Evolutionary conservation across 176 grass and related monocot genomes (phyloP), one percentile per base, ranked within the genome.

Genomic region (Aegilops longissima): DNA sequence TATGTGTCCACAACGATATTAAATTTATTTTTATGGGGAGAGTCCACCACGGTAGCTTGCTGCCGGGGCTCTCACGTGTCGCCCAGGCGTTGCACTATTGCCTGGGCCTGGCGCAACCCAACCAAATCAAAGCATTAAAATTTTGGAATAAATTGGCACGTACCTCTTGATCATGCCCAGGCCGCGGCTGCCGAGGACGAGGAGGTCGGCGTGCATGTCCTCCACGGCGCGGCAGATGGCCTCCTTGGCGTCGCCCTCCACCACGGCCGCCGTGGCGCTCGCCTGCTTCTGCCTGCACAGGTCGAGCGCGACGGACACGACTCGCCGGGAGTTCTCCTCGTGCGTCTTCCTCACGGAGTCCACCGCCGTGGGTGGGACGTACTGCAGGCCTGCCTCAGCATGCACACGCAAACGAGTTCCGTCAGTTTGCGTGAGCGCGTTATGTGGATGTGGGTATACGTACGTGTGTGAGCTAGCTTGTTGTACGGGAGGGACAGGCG

Each of bases 211-310:
- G 1, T 73, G 75, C 79, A 98, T 81, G 42, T 79, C 40, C 78
- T 98, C 96, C 8, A 86, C 88, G 51, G 86, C 82, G 16, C 89
- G 74, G 85, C 93, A 90, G 78, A 98, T 89, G 58, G 88, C 86
- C 66, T 94, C 93, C 88, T 94, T 98, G 5, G 96, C 73, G 84
- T 98, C 96, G 29, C 96, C 96, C 62, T 95, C 93, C 6, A 91
- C 86, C 73, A 95, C 54, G 20, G 80, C 84, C 6, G 42, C 91
- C 54, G 75, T 62, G 30, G 92, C 91, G 51, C 27, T 20, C 66
- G 84, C 86, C 89, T 84, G 80, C 75, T 72, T 89, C 70, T 79
- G 49, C 14, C 59, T 84, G 86, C 96, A 98, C 4, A 92, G 51
- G 1, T 88, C 73, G 2, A 90, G 64, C 4, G 92, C 96, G 66